These are phyloP conservation scores for Camelina neglecta DNA, from an alignment of 345 rosid genomes.

Conservation along the genomic window DNA sequence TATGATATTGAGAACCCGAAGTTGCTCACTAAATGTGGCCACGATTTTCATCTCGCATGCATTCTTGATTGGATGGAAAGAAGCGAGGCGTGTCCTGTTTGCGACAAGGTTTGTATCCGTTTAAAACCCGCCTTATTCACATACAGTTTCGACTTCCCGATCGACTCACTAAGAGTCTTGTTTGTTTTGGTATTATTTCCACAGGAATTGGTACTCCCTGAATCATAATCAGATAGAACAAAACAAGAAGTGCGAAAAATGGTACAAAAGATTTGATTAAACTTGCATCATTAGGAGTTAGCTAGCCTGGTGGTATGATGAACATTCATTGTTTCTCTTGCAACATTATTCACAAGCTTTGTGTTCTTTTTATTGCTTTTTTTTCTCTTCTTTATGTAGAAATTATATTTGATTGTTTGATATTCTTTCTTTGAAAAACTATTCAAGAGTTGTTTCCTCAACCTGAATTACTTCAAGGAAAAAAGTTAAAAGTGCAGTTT, in stretches of 20 bases:
- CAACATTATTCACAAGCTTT: conserved; percentile 24
- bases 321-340: conserved; percentile 19
- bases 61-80: conserved; percentile 98
- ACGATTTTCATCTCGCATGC: conserved; percentile 86
- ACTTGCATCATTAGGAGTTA: conserved; percentile 16
- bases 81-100: conserved; percentile 89
- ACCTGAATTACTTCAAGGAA: neutral
- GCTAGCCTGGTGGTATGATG: conserved; percentile 14
- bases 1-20: conserved; percentile 82
- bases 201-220: conserved; percentile 36
- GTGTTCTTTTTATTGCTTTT: neutral
- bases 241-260: conserved; percentile 16
- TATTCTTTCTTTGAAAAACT: conserved; percentile 8
- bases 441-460: conserved; percentile 15
- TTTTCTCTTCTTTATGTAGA: neutral
- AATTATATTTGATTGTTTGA: conserved; percentile 21
- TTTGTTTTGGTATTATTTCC: neutral
- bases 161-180: neutral
- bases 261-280: conserved; percentile 33
- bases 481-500: neutral
- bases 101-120: conserved; percentile 71
- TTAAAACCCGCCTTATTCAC: no score
- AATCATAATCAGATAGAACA: conserved; percentile 1
- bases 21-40: conserved; percentile 78
- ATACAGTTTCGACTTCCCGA: neutral